Base-by-base conservation (phyloP, 192 early-diverging fungal species). In the Irineochytrium annulatum region DNA sequence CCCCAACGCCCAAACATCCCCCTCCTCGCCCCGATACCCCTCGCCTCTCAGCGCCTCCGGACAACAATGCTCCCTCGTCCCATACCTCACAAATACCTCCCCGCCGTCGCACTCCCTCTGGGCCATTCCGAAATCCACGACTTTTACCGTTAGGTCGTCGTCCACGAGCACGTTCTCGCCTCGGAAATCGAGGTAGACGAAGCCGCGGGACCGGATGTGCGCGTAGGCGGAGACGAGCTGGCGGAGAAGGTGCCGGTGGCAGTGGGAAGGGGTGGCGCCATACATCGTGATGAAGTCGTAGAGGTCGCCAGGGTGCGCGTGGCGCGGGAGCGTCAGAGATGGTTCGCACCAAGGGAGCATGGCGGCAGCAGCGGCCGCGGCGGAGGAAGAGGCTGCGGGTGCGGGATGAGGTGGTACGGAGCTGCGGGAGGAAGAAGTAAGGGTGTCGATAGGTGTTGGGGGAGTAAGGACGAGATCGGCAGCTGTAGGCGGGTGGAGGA, bases 61-160 rank as follows among this genome's bases (percentile, higher is more conserved):
- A 19, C 62, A 62, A 22, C 39, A 52, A 24, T 48, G 35, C 6
- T 60, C 29, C 26, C 69, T 35, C 3, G 64, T 65, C 5, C 64
- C 64, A 51, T 71, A 66, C 55, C 30, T 19, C 26, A 26, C 19
- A 59, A 57, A 57, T 26, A 57, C 52, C 24, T 59, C 43, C 22
- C 35, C 51, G 35, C 29, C 41, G 13, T 8, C 22, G 58, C 3
- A 57, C 16, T 54, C 20, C 37, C 52, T 30, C 33, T 72, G 70
- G 6, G 44, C 29, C 62, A 71, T 66, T 6, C 69, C 69, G 57
- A 71, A 71, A 60, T 71, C 69, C 34, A 71, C 58, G 1, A 71
- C 30, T 6, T 34, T 61, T n/a, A 65, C 28, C 22, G 49, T 56
- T 70, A 90, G 44, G 17, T 24, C 58, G 41, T 63, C 53, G 45